phyloP scores from a whole-genome alignment of 352 stramenopile genomes.

The Peronospora destructor region DNA sequence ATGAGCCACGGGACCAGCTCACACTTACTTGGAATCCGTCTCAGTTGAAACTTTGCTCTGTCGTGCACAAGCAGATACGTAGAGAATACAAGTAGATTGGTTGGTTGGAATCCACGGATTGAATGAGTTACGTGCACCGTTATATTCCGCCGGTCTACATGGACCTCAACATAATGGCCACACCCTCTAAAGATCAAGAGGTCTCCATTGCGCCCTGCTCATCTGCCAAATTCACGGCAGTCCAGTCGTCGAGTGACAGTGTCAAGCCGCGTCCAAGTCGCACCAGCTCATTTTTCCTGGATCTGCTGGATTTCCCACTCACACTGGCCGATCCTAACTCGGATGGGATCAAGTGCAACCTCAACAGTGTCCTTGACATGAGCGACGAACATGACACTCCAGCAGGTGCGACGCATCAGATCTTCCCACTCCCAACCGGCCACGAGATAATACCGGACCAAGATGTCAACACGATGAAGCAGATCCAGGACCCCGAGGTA shows the following conservation, averaged over 20 bases:
- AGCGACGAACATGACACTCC: conserved; percentile 23
- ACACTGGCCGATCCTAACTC: conserved; percentile 19
- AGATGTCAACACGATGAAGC: conserved; percentile 21
- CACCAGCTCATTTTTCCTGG: too few species aligned
- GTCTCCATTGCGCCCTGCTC: neutral
- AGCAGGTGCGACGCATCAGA: conserved; percentile 20
- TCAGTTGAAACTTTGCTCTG: conserved; percentile 31
- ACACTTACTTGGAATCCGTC: conserved; percentile 1
- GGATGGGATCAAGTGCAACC: conserved; percentile 34
- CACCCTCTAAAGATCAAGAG: conserved; percentile 23
- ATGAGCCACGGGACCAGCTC: conserved; percentile 20
- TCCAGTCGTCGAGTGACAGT: too few species aligned
- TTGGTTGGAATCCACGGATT: neutral
- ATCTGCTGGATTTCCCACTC: conserved; percentile 19
- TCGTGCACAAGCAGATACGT: conserved; percentile 13
- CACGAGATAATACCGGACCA: conserved; percentile 17
- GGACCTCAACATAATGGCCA: conserved; percentile 31
- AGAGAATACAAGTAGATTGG: conserved; percentile 1
- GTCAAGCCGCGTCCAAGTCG: too few species aligned
- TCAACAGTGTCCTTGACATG: conserved; percentile 32
- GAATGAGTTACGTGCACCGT: conserved; percentile 34
- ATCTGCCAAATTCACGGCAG: conserved; percentile 5
- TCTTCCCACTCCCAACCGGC: conserved; percentile 26
- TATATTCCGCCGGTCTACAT: conserved; percentile 38
- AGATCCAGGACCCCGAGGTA: conserved; percentile 26